These are phyloP conservation scores for Seminavis robusta DNA, from an alignment of 108 stramenopile species.

Conservation along the genomic window DNA sequence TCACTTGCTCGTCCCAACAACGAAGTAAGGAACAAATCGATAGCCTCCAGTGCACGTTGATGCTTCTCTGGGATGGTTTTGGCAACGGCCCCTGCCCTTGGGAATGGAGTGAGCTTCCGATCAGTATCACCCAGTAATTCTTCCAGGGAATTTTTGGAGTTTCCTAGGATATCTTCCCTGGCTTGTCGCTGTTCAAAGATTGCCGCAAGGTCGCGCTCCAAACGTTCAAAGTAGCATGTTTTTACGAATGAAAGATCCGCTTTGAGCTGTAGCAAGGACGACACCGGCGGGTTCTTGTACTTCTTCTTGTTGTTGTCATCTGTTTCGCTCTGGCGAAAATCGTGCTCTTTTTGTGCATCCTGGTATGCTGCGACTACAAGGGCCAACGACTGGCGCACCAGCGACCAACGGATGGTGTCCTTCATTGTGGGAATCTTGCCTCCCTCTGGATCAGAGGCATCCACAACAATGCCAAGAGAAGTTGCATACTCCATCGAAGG, in stretches of 20 bases:
- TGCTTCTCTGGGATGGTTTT: slow-evolving; percentile 52
- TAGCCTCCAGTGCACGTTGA: slow-evolving; percentile 44
- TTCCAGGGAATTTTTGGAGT: not conserved
- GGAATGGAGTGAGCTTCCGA: not conserved
- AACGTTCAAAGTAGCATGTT: slow-evolving; percentile 49
- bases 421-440: slow-evolving; percentile 61
- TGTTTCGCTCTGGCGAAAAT: slow-evolving; percentile 4
- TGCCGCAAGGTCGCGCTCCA: slow-evolving; percentile 17
- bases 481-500: slow-evolving; percentile 65
- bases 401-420: slow-evolving; percentile 54
- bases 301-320: slow-evolving; percentile 1
- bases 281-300: too few relatives aligned
- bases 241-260: slow-evolving; percentile 51
- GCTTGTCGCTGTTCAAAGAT: too few relatives aligned
- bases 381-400: slow-evolving; percentile 45
- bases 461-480: slow-evolving; percentile 46
- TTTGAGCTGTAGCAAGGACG: slow-evolving; percentile 56
- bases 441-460: slow-evolving; percentile 17
- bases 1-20: slow-evolving; percentile 61
- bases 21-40: slow-evolving; percentile 68
- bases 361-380: slow-evolving; percentile 24
- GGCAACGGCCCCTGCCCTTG: not conserved
- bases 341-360: not conserved
- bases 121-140: not conserved
- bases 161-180: not conserved